Conservation (phyloP, 225 moss, liverwort and hornwort species). For the Bryum argenteum region DNA sequence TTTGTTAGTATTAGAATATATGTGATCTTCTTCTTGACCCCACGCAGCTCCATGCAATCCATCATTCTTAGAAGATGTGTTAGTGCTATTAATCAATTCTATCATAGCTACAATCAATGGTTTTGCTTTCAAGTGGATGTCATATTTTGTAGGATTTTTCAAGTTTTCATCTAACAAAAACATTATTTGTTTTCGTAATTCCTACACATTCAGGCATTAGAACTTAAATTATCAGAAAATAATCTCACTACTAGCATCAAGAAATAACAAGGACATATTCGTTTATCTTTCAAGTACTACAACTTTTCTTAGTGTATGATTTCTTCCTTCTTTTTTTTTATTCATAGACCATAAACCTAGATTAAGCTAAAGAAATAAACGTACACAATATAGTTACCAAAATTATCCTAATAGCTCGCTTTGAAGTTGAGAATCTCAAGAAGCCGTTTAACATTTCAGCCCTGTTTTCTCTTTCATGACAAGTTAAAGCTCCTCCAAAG, state of each 20-base stretch:
- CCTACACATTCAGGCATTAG: background rate
- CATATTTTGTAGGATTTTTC: conserved; percentile 26
- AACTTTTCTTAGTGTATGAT: too few relatives aligned
- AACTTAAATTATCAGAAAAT: too few relatives aligned
- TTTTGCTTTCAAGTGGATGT: conserved; percentile 44
- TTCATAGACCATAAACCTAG: too few relatives aligned
- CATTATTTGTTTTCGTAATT: conserved; percentile 34
- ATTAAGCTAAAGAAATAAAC: too few relatives aligned
- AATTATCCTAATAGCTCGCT: conserved; percentile 33
- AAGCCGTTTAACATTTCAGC: conserved; percentile 73
- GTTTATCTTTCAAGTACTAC: too few relatives aligned
- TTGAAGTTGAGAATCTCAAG: conserved; percentile 59
- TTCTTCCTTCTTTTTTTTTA: background rate
- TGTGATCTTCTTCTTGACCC: conserved; percentile 54
- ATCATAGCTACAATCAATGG: conserved; percentile 22
- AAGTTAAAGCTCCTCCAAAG: conserved; percentile 65
- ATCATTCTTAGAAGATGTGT: conserved; percentile 31
- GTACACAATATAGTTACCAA: conserved; percentile 2
- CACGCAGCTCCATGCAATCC: conserved; percentile 35
- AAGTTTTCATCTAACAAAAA: conserved; percentile 33
- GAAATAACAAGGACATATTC: too few relatives aligned
- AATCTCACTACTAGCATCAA: too few relatives aligned
- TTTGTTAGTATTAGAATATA: conserved; percentile 44
- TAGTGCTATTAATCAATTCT: conserved; percentile 43
- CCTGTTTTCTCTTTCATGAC: conserved; percentile 42